Conservation (phyloP, 306 rosid genomes). For the Vicia villosa region DNA sequence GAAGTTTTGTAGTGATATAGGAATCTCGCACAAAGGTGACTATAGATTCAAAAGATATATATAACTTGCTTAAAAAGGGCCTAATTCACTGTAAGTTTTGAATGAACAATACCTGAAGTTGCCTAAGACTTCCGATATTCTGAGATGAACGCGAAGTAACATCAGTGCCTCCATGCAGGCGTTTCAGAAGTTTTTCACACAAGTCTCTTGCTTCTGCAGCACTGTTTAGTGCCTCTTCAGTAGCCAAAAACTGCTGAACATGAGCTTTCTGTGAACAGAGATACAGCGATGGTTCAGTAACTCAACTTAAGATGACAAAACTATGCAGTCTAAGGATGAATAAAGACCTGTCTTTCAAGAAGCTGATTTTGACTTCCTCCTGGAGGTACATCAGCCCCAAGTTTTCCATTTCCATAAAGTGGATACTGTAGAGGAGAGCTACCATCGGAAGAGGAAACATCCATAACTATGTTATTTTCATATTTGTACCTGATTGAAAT, state of each 20-base stretch:
- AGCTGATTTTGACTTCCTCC: conserved; percentile 98
- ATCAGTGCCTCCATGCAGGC: conserved; percentile 75
- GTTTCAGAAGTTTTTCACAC: conserved; percentile 75
- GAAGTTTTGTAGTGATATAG: conserved; percentile 6
- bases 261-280: conserved; percentile 82
- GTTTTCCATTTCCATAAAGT: conserved; percentile 87
- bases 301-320: conserved; percentile 31
- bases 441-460: conserved; percentile 91
- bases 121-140: conserved; percentile 79
- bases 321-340: conserved; percentile 32
- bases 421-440: conserved; percentile 95
- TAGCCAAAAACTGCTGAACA: conserved; percentile 97
- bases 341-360: conserved; percentile 94
- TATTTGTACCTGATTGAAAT: conserved; percentile 83
- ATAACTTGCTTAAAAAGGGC: conserved; percentile 1
- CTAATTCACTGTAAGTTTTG: conserved; percentile 26
- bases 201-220: conserved; percentile 91
- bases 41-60: neutral
- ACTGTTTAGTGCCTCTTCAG: conserved; percentile 96
- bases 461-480: conserved; percentile 92
- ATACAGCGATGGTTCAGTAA: conserved; percentile 27
- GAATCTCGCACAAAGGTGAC: conserved; percentile 22
- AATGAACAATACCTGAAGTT: conserved; percentile 69
- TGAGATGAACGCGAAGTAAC: conserved; percentile 74
- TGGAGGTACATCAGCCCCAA: conserved; percentile 79